Base-by-base conservation (phyloP, 2,329 filamentous ascomycete species). In the Dactylellina sp. region DNA sequence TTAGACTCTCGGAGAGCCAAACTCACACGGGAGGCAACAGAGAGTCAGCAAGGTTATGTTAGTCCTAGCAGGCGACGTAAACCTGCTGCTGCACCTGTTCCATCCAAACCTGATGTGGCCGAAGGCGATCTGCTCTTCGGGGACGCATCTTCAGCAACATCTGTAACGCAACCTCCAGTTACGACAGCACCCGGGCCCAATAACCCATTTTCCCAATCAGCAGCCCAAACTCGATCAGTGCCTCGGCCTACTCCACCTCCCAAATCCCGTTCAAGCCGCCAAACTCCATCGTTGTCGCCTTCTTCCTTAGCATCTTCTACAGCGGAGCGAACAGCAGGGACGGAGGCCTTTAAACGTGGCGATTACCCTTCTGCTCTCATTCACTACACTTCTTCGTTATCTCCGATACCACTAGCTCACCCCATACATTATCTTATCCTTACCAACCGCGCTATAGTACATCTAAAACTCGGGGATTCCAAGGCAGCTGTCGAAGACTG, bases 261-360 rank as follows among this genome's bases (percentile, higher is more conserved):
- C 78, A 83, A 40, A 1, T 83, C 84, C 55, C 83, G 82, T 7
- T 84, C 86, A 32, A 81, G 84, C 40, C 85, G 89, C 12, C 84
- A 85, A 37, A 84, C 91, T 35, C 93, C 94, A 1, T 80, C 85
- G 0, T 83, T 96, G 11, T 89, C 91, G 2, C 82, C 89, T 0
- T 85, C 88, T 5, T 89, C 89, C 0, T 84, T 97, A 16, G 86
- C 89, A 76, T 87, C 87, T 2, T 97, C 92, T 7, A 89, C 90
- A n/a, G 86, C 87, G 50, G 88, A 95, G 78, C 90, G 95, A 12
- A 85, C 89, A 52, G 89, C 89, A 76, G 95, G 94, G 16, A 92
- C 93, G 7, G 89, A 91, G 60, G 91, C 96, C 76, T 98, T 97
- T 83, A 98, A 97, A 82, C 88, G 92, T 37, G 95, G 95, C 35